Evolutionary conservation across 768 basidiomycete species (phyloP).

Genomic region (Amanita rubescens): DNA sequence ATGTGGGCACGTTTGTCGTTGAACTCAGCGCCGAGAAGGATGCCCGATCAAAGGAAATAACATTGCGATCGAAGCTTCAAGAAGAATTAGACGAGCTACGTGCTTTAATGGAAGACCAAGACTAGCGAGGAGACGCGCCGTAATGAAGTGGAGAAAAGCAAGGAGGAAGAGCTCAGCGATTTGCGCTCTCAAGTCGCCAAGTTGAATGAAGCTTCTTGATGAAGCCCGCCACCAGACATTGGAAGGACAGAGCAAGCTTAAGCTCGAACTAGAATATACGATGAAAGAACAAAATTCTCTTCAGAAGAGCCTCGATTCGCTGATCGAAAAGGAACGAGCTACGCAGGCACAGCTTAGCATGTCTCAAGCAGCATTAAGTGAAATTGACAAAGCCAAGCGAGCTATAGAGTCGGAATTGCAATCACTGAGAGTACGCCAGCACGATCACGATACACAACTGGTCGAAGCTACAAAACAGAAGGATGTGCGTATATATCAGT

Average conservation of each 20-base stretch:
- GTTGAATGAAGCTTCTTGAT: conserved; percentile 60
- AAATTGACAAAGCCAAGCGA: conserved; percentile 64
- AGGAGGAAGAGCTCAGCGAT: conserved; percentile 73
- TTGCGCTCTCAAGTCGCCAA: conserved; percentile 57
- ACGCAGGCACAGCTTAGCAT: conserved; percentile 44
- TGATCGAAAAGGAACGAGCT: conserved; percentile 53
- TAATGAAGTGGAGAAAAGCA: conserved; percentile 79
- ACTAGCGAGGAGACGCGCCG: conserved; percentile 80
- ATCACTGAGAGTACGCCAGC: conserved; percentile 57
- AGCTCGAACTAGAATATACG: conserved; percentile 64
- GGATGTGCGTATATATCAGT: conserved; percentile 48
- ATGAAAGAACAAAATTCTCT: conserved; percentile 53
- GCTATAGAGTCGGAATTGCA: conserved; percentile 67
- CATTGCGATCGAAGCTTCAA: conserved; percentile 56
- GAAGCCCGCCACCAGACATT: conserved; percentile 53
- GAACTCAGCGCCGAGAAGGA: conserved; percentile 56
- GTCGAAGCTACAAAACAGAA: conserved; percentile 55
- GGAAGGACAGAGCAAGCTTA: conserved; percentile 66
- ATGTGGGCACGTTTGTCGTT: conserved; percentile 55
- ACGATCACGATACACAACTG: conserved; percentile 58
- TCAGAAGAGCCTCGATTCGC: conserved; percentile 51
- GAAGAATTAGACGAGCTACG: conserved; percentile 84
- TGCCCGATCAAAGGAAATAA: conserved; percentile 37
- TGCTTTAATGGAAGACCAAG: conserved; percentile 75
- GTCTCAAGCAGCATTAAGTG: conserved; percentile 39